These are phyloP conservation scores for Penicillium vulpinum DNA, from an alignment of 2,329 filamentous ascomycete genomes.

Conservation along the genomic window DNA sequence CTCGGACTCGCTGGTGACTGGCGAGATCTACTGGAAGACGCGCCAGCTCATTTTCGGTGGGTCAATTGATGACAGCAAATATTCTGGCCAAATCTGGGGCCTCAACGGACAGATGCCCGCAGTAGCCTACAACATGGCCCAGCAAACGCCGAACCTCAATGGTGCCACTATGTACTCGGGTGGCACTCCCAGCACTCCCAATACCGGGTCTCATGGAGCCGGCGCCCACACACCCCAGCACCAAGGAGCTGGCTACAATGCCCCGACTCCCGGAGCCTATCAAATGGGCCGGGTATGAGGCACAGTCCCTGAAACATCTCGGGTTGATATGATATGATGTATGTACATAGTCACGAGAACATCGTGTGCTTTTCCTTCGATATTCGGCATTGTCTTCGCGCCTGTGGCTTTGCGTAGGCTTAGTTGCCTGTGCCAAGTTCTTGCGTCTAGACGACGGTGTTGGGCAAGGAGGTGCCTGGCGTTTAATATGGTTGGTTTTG, in stretches of 20 bases:
- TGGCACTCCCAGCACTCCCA: conserved; percentile 68
- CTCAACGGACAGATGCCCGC: conserved; percentile 70
- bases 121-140: conserved; percentile 47
- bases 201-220: conserved; percentile 55
- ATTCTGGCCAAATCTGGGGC: conserved; percentile 90
- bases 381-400: conserved; percentile 27
- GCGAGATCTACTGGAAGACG: conserved; percentile 93
- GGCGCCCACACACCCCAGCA: conserved; percentile 49
- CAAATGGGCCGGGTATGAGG: conserved; percentile 36
- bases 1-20: conserved; percentile 89
- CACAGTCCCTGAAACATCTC: conserved; percentile 1
- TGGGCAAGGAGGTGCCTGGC: conserved; percentile 34
- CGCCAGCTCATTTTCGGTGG: conserved; percentile 83
- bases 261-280: conserved; percentile 79
- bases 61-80: conserved; percentile 72
- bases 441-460: conserved; percentile 29
- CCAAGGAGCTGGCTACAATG: conserved; percentile 58
- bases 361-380: conserved; percentile 26
- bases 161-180: conserved; percentile 53
- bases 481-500: conserved; percentile 30
- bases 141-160: conserved; percentile 57
- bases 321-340: conserved; percentile 36
- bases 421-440: conserved; percentile 18
- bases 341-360: conserved; percentile 39
- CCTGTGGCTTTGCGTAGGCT: conserved; percentile 28